Evolutionary conservation across 306 rosid species (phyloP).

Genomic region (Malus orientalis): DNA sequence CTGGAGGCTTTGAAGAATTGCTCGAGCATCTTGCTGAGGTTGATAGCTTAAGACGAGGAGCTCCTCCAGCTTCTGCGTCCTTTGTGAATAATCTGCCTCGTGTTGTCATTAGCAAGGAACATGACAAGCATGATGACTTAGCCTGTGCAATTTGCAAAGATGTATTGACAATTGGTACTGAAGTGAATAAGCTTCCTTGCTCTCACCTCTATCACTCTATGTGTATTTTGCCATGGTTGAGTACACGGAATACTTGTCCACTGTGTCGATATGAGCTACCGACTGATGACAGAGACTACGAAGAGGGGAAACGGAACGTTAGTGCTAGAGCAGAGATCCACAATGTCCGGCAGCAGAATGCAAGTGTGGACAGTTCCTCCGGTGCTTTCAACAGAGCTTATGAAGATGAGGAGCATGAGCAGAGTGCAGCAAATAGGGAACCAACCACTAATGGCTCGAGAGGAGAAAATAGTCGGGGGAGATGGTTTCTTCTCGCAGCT

Average conservation of each 20-base stretch:
- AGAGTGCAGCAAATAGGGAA: constrained; percentile 16
- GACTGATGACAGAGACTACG: constrained; percentile 85
- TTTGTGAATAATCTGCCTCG: constrained; percentile 52
- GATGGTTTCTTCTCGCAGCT: constrained; percentile 80
- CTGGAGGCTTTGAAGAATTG: constrained; percentile 54
- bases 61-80: constrained; percentile 75
- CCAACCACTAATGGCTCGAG: constrained; percentile 27
- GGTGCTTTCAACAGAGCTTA: constrained; percentile 37
- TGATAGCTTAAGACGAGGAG: constrained; percentile 74
- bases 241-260: constrained; percentile 83
- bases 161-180: constrained; percentile 41
- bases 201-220: constrained; percentile 72
- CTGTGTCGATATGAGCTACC: constrained; percentile 93
- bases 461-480: constrained; percentile 43
- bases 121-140: constrained; percentile 51
- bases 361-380: constrained; percentile 35
- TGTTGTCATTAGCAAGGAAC: constrained; percentile 50
- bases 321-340: constrained; percentile 29
- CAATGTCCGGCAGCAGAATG: constrained; percentile 31
- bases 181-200: constrained; percentile 81
- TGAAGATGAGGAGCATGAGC: constrained; percentile 25
- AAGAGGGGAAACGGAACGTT: constrained; percentile 51
- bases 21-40: constrained; percentile 71
- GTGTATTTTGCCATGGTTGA: constrained; percentile 94
- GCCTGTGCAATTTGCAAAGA: constrained; percentile 94